Evolutionary conservation across 1,139 yeast genomes (phyloP).

Genomic region (Protomyces macrosporus): DNA sequence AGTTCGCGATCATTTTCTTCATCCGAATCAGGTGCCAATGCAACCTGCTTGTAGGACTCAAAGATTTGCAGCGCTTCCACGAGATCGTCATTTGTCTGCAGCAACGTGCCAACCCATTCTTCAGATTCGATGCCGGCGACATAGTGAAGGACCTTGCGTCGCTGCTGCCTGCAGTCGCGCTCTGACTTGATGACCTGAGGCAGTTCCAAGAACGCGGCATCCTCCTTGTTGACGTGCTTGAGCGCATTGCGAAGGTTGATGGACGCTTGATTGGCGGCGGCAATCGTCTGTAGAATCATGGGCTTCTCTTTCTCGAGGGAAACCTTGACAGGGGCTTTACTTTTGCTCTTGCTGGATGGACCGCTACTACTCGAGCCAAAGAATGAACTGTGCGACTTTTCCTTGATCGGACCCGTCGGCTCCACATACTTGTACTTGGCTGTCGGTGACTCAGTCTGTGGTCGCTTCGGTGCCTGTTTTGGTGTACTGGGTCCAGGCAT

Average conservation of each 20-base stretch:
- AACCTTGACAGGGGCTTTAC: conserved; percentile 2
- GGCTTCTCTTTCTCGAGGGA: conserved; percentile 24
- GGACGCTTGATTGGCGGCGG: conserved; percentile 71
- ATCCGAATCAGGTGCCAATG: conserved; percentile 46
- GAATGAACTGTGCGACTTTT: conserved; percentile 1
- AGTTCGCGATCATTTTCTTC: conserved; percentile 28
- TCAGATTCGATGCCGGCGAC: conserved; percentile 76
- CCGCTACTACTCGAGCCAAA: conserved; percentile 1
- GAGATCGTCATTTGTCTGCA: conserved; percentile 83
- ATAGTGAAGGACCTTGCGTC: conserved; percentile 73
- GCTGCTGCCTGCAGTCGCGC: conserved; percentile 65
- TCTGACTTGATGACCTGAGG: conserved; percentile 48
- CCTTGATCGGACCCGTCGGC: conserved; percentile 25
- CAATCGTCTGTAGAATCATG: conserved; percentile 55
- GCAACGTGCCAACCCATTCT: conserved; percentile 75
- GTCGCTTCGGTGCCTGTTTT: conserved; percentile 8
- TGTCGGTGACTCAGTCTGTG: conserved; percentile 8
- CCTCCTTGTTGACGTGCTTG: conserved; percentile 48
- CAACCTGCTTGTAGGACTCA: conserved; percentile 49
- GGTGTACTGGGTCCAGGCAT: conserved; percentile 24
- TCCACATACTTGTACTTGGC: conserved; percentile 16
- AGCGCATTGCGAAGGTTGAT: conserved; percentile 66
- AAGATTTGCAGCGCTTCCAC: conserved; percentile 65
- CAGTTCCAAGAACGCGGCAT: conserved; percentile 58
- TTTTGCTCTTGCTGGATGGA: conserved; percentile 7